A percentile compares a stretch with the other conserved stretches of the same genome.
Evolutionary conservation across 352 stramenopile species (phyloP).

Genomic region (Phytophthora foliorum): DNA sequence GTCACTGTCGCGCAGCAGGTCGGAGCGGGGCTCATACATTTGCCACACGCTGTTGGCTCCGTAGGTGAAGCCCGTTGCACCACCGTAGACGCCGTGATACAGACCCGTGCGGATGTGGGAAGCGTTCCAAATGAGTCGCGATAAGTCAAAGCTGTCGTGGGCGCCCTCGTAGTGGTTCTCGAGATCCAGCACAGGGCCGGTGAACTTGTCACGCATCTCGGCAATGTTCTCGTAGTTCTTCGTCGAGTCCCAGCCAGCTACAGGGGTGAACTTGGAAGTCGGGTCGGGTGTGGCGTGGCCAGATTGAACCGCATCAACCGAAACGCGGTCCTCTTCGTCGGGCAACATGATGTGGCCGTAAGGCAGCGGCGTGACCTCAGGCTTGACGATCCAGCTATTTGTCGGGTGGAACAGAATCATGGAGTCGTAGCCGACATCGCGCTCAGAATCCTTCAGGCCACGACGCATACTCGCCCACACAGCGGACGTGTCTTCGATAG

Average conservation of each 20-base stretch:
- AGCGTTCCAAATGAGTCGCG: constrained; percentile 24
- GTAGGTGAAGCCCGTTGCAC: constrained; percentile 27
- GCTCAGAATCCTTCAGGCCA: constrained; percentile 22
- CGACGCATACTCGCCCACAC: constrained; percentile 29
- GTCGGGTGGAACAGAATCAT: constrained; percentile 24
- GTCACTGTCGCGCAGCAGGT: constrained; percentile 23
- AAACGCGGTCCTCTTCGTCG: constrained; percentile 25
- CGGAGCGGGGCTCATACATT: constrained; percentile 21
- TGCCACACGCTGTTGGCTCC: constrained; percentile 34
- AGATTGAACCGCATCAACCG: constrained; percentile 19
- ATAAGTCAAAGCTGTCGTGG: constrained; percentile 14
- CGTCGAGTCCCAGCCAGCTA: constrained; percentile 24
- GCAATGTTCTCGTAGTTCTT: constrained; percentile 41
- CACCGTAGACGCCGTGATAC: constrained; percentile 33
- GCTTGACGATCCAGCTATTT: constrained; percentile 4
- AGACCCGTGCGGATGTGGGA: constrained; percentile 28
- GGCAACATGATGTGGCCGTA: constrained; percentile 25
- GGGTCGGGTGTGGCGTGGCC: constrained; percentile 14
- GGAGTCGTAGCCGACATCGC: constrained; percentile 2
- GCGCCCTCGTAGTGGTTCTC: constrained; percentile 39
- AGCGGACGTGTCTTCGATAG: constrained; percentile 17
- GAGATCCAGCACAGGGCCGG: constrained; percentile 19
- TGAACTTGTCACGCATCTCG: constrained; percentile 35
- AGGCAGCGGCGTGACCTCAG: constrained; percentile 3
- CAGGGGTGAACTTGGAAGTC: neutral